Percentiles rank a stretch among this genome's conserved stretches.
Conservation (phyloP, 306 rosid genomes). For the Corylus heterophylla region DNA sequence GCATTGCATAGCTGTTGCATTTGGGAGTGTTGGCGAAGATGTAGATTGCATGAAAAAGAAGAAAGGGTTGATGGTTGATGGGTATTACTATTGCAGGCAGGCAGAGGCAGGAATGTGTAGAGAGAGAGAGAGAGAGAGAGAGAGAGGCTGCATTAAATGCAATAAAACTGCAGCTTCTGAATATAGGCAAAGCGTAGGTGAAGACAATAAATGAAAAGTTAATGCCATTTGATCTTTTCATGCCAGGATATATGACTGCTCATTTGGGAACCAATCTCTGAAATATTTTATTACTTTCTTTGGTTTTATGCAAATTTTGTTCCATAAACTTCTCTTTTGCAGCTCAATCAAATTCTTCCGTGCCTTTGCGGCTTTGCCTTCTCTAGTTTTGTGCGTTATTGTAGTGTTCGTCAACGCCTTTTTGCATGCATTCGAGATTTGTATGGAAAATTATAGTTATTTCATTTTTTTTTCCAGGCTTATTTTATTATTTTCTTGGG, state of each 20-base stretch:
- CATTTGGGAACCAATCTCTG: constrained; percentile 28
- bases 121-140: constrained; percentile 12
- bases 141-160: constrained; percentile 51
- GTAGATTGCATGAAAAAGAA: constrained; percentile 28
- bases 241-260: constrained; percentile 39
- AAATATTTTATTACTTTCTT: not conserved
- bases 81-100: constrained; percentile 32
- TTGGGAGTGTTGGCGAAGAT: constrained; percentile 20
- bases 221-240: constrained; percentile 70
- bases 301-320: not conserved
- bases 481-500: too few species aligned
- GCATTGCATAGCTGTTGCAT: constrained; percentile 7
- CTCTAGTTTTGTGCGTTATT: not conserved
- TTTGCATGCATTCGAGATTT: too few species aligned
- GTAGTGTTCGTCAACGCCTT: not conserved
- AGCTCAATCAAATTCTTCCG: constrained; percentile 3
- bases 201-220: constrained; percentile 67
- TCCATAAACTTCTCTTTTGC: constrained; percentile 17
- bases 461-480: too few species aligned
- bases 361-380: not conserved
- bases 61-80: constrained; percentile 28
- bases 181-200: constrained; percentile 53
- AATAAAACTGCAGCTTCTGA: constrained; percentile 56
- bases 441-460: too few species aligned
- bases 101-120: constrained; percentile 30